These are phyloP conservation scores for Phlyctochytrium arcticum DNA, from an alignment of 192 early-diverging fungal genomes.

Conservation along the genomic window DNA sequence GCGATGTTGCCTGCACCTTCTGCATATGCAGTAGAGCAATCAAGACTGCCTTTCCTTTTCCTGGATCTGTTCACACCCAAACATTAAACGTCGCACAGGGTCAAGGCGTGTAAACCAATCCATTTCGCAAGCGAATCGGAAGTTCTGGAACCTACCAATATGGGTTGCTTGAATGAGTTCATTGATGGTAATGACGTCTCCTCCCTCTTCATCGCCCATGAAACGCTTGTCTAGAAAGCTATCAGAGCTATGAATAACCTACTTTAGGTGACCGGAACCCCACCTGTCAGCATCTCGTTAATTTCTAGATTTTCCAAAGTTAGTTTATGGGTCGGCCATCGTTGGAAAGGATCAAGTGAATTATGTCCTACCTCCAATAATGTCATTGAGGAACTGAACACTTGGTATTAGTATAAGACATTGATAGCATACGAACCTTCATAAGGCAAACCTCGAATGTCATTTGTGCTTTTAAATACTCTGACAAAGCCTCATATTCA, in stretches of 20 bases:
- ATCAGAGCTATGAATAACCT: not conserved
- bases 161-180: not conserved
- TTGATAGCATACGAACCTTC: not conserved
- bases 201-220: not conserved
- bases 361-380: conserved; percentile 7
- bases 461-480: not conserved
- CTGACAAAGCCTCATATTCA: conserved; percentile 6
- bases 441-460: not conserved
- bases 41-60: not conserved
- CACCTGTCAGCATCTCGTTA: conserved; percentile 11
- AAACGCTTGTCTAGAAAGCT: conserved; percentile 7
- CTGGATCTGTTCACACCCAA: not conserved
- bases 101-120: not conserved
- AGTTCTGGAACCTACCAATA: not conserved
- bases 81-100: not conserved
- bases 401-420: not conserved
- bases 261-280: not conserved
- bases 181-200: not conserved
- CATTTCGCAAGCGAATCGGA: not conserved
- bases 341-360: not conserved
- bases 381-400: conserved; percentile 10
- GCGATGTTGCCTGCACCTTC: not conserved
- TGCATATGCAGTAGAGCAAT: not conserved
- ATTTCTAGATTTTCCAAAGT: not conserved
- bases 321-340: not conserved